Conservation (phyloP, 441 rosid genomes). For the Sinapis alba region DNA sequence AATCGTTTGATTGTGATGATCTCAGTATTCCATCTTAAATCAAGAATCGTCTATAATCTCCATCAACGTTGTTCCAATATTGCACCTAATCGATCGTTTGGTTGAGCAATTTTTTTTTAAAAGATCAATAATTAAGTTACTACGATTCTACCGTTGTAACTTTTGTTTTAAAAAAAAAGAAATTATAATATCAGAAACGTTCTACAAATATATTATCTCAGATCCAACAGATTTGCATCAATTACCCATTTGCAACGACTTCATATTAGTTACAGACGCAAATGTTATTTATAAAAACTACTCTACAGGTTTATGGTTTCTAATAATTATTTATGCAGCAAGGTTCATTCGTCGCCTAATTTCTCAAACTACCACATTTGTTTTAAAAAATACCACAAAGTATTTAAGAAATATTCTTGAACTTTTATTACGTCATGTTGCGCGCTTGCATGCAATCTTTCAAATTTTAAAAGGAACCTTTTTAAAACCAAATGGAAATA, state of each 20-base stretch:
- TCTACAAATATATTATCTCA: background rate
- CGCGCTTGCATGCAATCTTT: background rate
- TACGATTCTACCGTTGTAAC: background rate
- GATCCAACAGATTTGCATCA: background rate
- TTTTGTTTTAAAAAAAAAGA: too few relatives aligned
- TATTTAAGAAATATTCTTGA: background rate
- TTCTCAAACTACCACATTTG: background rate
- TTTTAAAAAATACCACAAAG: background rate
- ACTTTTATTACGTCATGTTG: background rate
- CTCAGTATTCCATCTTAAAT: slow-evolving; percentile 25
- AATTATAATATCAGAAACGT: background rate
- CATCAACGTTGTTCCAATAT: slow-evolving; percentile 1
- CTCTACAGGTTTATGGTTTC: background rate
- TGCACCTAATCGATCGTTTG: slow-evolving; percentile 22
- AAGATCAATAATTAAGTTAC: background rate
- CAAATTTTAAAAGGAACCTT: background rate
- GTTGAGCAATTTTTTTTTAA: too few relatives aligned
- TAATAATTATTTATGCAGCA: background rate
- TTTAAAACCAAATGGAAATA: too few relatives aligned
- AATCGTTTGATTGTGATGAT: slow-evolving; percentile 14
- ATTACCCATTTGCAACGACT: background rate
- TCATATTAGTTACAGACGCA: background rate
- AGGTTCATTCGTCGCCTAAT: background rate
- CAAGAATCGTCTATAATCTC: background rate
- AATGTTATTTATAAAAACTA: background rate